These are phyloP conservation scores for Phytopythium montanum DNA, from an alignment of 352 stramenopile species.

Conservation along the genomic window DNA sequence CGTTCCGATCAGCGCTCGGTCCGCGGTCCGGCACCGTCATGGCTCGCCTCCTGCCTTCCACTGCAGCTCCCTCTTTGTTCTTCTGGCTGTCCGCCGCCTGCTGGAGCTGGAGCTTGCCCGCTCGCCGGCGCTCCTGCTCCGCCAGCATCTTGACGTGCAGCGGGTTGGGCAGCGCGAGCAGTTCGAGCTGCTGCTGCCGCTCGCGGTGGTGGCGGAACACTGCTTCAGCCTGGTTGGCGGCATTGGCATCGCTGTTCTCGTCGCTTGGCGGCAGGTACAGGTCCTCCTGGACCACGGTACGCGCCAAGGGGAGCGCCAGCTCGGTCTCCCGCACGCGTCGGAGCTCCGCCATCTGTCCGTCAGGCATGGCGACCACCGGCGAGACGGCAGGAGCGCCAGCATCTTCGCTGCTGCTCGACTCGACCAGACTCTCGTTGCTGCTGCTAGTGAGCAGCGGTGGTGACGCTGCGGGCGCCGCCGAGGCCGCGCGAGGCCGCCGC, in stretches of 20 bases:
- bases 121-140: constrained; percentile 12
- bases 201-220: constrained; percentile 3
- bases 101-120: no score
- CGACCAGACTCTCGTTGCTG: neutral
- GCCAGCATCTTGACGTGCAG: constrained; percentile 4
- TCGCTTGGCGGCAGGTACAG: neutral
- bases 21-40: neutral
- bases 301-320: constrained; percentile 4
- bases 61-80: neutral
- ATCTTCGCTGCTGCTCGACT: neutral
- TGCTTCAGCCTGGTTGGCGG: neutral
- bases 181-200: constrained; percentile 5
- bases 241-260: neutral
- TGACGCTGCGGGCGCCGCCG: neutral
- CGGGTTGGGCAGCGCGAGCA: constrained; percentile 1
- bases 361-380: neutral
- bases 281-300: constrained; percentile 3
- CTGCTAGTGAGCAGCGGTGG: neutral
- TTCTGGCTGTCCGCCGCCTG: neutral
- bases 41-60: neutral
- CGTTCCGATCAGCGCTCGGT: neutral
- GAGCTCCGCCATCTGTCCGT: neutral
- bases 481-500: neutral
- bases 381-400: no score
- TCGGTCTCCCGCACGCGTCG: neutral